A percentile compares a stretch with the other conserved stretches of the same genome.
These are phyloP conservation scores for Rhizoclosmatium globosum DNA, from an alignment of 192 early-diverging fungal genomes.

Conservation along the genomic window DNA sequence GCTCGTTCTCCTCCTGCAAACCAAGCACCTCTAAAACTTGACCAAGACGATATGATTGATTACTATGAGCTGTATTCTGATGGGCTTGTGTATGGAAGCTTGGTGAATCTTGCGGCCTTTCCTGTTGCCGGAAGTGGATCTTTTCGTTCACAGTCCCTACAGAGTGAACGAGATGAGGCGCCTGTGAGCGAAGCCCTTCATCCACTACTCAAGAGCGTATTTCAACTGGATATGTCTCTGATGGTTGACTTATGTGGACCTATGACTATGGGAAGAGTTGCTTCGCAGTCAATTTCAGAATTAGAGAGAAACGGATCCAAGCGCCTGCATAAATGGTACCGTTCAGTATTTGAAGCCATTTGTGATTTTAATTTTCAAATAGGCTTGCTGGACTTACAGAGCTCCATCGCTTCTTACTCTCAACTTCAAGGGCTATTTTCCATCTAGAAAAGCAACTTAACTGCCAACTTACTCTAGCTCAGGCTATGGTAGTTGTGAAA, in stretches of 20 bases:
- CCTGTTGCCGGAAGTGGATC: conserved; percentile 8
- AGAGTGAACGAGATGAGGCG: conserved; percentile 9
- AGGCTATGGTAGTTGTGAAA: conserved; percentile 42
- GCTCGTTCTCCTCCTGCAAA: background rate
- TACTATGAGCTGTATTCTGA: conserved; percentile 30
- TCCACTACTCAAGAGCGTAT: conserved; percentile 33
- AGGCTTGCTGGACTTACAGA: conserved; percentile 37
- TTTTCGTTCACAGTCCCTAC: background rate
- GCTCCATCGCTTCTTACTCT: conserved; percentile 27
- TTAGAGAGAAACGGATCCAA: background rate
- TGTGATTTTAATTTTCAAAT: background rate
- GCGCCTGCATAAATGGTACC: conserved; percentile 27
- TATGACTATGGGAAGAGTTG: conserved; percentile 25
- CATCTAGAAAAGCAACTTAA: conserved; percentile 13
- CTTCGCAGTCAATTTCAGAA: conserved; percentile 16
- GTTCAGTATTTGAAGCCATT: background rate
- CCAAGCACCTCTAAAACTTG: background rate
- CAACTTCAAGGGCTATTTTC: conserved; percentile 30
- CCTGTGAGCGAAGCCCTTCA: conserved; percentile 31
- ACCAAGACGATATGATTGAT: conserved; percentile 14
- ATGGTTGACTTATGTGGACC: conserved; percentile 34
- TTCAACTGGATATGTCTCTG: conserved; percentile 37
- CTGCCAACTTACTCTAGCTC: conserved; percentile 17
- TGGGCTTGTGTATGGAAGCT: conserved; percentile 34
- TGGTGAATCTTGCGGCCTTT: conserved; percentile 22